Evolutionary conservation across 2,329 filamentous ascomycete genomes (phyloP).

Genomic region (Ceratocystis albifundus): DNA sequence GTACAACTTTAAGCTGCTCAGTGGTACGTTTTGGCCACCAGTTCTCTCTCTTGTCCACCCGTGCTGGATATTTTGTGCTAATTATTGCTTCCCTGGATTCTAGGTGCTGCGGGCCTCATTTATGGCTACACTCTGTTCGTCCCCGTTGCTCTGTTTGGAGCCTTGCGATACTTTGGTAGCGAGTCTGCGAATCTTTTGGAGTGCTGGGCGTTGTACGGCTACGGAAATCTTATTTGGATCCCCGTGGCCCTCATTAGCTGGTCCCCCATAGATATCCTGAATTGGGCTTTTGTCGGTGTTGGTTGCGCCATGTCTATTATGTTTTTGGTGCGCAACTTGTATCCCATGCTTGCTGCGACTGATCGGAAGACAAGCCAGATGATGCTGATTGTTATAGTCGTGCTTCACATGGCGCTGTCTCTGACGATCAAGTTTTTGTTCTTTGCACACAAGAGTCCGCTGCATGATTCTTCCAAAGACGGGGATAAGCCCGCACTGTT

Average conservation of each 20-base stretch:
- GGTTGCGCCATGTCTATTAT: slow-evolving; percentile 73
- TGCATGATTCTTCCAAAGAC: slow-evolving; percentile 11
- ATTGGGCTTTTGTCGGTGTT: slow-evolving; percentile 85
- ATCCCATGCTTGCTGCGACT: slow-evolving; percentile 83
- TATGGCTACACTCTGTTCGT: slow-evolving; percentile 91
- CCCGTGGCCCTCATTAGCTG: slow-evolving; percentile 84
- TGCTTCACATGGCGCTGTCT: slow-evolving; percentile 76
- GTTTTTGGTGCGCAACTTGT: slow-evolving; percentile 76
- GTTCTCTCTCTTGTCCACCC: background rate
- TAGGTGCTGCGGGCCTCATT: slow-evolving; percentile 75
- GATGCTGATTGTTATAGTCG: slow-evolving; percentile 70
- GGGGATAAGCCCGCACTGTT: background rate
- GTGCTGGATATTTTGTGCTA: background rate
- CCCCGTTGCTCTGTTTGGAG: slow-evolving; percentile 73
- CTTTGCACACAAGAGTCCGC: slow-evolving; percentile 68
- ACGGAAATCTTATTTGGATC: slow-evolving; percentile 95
- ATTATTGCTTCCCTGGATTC: background rate
- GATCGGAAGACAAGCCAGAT: slow-evolving; percentile 86
- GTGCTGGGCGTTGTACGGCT: slow-evolving; percentile 91
- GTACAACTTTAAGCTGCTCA: slow-evolving; percentile 84
- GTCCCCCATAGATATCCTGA: slow-evolving; percentile 74
- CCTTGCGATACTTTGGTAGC: slow-evolving; percentile 88
- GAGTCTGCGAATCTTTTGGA: slow-evolving; percentile 88
- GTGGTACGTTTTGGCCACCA: slow-evolving; percentile 44
- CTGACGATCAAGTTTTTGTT: slow-evolving; percentile 94